Evolutionary conservation across 805 yeast species (phyloP).

Genomic region (Sugiyamaella valdiviana): DNA sequence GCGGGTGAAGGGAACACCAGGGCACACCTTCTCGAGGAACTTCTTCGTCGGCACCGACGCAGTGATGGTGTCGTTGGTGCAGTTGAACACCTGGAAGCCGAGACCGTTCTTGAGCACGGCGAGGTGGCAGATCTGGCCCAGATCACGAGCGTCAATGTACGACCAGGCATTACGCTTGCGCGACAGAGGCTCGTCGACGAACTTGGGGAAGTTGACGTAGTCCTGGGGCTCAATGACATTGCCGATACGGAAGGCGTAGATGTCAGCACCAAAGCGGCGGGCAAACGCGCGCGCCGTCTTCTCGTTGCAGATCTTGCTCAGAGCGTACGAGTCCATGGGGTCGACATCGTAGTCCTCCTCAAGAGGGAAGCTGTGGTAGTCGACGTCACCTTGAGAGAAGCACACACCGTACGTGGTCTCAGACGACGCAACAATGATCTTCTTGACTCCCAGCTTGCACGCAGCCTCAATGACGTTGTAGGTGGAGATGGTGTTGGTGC

Average conservation of each 20-base stretch:
- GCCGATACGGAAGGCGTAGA: conserved; percentile 14
- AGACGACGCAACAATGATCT: conserved; percentile 15
- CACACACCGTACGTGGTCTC: conserved; percentile 17
- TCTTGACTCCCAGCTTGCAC: conserved; percentile 15
- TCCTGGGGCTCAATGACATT: conserved; percentile 13
- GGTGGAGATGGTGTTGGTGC: conserved; percentile 11
- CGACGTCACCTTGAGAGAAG: conserved; percentile 14
- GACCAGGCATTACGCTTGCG: conserved; percentile 18
- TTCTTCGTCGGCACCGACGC: conserved; percentile 10
- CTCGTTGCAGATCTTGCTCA: conserved; percentile 12
- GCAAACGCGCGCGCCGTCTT: conserved; percentile 15
- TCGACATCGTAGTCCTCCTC: conserved; percentile 14
- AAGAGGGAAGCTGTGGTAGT: conserved; percentile 14
- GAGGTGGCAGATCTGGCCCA: conserved; percentile 15
- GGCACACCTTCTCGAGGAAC: conserved; percentile 13
- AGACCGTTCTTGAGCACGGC: conserved; percentile 10
- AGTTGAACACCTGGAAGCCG: conserved; percentile 16
- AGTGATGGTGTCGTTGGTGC: conserved; percentile 15
- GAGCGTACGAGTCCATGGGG: conserved; percentile 15
- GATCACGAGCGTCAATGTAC: conserved; percentile 14
- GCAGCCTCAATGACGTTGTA: conserved; percentile 15
- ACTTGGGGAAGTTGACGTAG: conserved; percentile 7
- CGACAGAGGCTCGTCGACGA: conserved; percentile 6
- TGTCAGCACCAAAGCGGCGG: conserved; percentile 9
- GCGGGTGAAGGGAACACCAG: conserved; percentile 9